phyloP scores from a whole-genome alignment of 306 rosid genomes.

The Macrotyloma uniflorum region DNA sequence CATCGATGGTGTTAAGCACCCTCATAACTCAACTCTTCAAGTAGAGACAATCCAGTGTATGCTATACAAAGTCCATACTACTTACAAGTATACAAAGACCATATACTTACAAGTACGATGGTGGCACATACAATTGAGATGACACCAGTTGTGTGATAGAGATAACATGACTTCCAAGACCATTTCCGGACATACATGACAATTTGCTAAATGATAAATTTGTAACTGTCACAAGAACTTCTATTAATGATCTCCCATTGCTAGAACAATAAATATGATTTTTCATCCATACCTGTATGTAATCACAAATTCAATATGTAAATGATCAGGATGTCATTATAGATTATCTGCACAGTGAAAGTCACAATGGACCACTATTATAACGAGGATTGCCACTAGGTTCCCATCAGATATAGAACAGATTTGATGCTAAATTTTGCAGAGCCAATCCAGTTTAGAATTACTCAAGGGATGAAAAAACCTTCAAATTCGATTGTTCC shows the following conservation, averaged over 20 bases:
- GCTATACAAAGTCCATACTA: constrained; percentile 46
- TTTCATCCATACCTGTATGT: constrained; percentile 20
- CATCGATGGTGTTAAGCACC: constrained; percentile 35
- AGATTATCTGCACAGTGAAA: not conserved
- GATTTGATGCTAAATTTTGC: not conserved
- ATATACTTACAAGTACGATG: constrained; percentile 40
- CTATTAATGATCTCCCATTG: constrained; percentile 21
- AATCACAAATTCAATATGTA: constrained; percentile 18
- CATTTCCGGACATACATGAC: constrained; percentile 14
- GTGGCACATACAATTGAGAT: constrained; percentile 32
- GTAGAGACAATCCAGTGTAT: constrained; percentile 32
- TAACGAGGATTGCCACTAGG: not conserved
- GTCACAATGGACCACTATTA: not conserved
- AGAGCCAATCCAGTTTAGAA: not conserved
- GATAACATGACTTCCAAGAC: constrained; percentile 34
- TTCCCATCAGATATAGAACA: not conserved
- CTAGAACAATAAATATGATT: constrained; percentile 22
- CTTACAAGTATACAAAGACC: constrained; percentile 47
- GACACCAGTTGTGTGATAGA: constrained; percentile 27
- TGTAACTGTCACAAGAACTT: constrained; percentile 28
- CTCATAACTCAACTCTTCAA: constrained; percentile 22
- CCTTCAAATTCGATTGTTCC: not conserved
- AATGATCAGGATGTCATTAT: not conserved
- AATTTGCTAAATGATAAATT: constrained; percentile 32
- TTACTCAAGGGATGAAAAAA: not conserved